Conservation (phyloP, 139 green algal genomes). For the Micractinium conductrix region DNA sequence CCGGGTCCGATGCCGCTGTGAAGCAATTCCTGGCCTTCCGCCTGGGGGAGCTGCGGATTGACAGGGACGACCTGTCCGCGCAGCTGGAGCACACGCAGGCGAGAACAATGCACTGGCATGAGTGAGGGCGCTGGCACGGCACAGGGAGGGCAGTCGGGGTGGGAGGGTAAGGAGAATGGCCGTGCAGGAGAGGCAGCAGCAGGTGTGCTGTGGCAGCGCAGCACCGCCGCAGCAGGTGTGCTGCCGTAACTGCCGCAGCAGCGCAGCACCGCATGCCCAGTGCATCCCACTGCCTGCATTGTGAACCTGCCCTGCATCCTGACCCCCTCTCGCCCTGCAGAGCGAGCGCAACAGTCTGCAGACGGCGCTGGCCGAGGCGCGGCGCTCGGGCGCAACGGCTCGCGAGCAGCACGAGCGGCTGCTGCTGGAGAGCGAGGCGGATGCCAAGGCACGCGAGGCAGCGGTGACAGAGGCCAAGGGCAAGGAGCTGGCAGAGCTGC, state of each 20-base stretch:
- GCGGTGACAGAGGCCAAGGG: slow-evolving; percentile 56
- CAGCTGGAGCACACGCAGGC: slow-evolving; percentile 58
- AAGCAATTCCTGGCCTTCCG: slow-evolving; percentile 90
- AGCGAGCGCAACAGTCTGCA: slow-evolving; percentile 43
- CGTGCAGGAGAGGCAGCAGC: no score
- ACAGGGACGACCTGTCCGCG: slow-evolving; percentile 46
- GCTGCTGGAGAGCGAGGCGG: slow-evolving; percentile 63
- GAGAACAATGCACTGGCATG: neutral
- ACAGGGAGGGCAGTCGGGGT: no score
- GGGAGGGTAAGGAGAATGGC: no score
- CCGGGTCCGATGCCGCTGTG: slow-evolving; percentile 80
- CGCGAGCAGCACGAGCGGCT: slow-evolving; percentile 67
- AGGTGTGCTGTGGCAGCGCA: no score
- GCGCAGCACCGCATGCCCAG: no score
- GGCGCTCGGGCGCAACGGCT: slow-evolving; percentile 54
- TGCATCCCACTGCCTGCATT: no score
- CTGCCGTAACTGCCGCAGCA: no score
- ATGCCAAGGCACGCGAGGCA: slow-evolving; percentile 57
- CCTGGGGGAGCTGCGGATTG: slow-evolving; percentile 75
- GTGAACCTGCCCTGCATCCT: neutral
- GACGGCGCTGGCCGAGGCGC: slow-evolving; percentile 34
- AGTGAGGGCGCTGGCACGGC: no score
- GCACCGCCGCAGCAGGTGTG: no score
- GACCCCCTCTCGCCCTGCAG: neutral
- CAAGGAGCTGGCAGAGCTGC: slow-evolving; percentile 43